phyloP scores from a whole-genome alignment of 2,329 filamentous ascomycete species.

The Dothiorella sarmentorum region DNA sequence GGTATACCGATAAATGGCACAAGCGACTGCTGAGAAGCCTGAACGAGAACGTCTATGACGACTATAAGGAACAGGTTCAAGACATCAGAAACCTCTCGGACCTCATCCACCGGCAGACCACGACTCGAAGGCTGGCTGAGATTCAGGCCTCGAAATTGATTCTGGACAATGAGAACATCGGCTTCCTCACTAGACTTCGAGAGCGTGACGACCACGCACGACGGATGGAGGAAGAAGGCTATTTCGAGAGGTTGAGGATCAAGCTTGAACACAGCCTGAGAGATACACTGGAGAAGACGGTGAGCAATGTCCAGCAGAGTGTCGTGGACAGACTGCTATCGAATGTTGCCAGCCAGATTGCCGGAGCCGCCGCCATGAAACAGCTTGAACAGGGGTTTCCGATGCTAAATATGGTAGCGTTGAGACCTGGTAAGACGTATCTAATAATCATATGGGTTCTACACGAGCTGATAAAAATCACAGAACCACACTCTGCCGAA shows the following conservation, averaged over 20 bases:
- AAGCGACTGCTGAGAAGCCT: slow-evolving; percentile 22
- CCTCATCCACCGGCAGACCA: slow-evolving; percentile 9
- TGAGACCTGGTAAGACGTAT: background rate
- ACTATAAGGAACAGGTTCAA: slow-evolving; percentile 22
- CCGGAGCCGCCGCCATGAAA: background rate
- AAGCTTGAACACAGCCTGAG: background rate
- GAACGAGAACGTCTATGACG: slow-evolving; percentile 23
- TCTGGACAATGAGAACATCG: background rate
- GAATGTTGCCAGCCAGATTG: background rate
- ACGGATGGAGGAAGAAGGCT: background rate
- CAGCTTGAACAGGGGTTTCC: background rate
- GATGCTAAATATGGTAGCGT: no score
- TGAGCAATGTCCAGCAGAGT: background rate
- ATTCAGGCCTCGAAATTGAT: no score
- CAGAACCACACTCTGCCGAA: no score
- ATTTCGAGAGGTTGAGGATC: background rate
- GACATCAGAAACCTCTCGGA: slow-evolving; percentile 18
- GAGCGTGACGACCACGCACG: background rate
- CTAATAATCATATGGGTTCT: no score
- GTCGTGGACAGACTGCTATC: background rate
- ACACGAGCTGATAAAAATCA: no score
- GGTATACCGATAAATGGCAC: slow-evolving; percentile 23
- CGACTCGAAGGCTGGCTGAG: background rate
- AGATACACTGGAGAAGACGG: background rate
- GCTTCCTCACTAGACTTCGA: background rate